Evolutionary conservation across 2,329 filamentous ascomycete species (phyloP).

Genomic region (Dactylellina sp.): DNA sequence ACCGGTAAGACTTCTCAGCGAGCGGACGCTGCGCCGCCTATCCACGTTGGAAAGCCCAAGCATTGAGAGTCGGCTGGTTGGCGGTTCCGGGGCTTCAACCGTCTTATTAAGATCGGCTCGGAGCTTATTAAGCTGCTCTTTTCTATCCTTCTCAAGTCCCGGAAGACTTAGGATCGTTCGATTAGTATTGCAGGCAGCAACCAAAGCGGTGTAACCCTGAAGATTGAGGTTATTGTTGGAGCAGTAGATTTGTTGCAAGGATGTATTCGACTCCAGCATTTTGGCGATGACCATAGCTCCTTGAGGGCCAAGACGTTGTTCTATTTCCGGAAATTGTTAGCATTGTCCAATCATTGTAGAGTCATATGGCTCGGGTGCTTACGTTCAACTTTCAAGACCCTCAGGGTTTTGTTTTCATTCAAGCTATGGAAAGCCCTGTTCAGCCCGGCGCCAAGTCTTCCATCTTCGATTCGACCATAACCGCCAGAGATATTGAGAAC

Average conservation of each 20-base stretch:
- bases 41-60: slow-evolving; percentile 35
- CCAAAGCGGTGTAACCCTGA: slow-evolving; percentile 76
- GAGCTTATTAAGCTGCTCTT: slow-evolving; percentile 69
- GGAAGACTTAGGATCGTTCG: slow-evolving; percentile 73
- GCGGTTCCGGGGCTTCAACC: slow-evolving; percentile 35
- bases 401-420: slow-evolving; percentile 73
- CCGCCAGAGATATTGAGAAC: slow-evolving; percentile 78
- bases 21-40: slow-evolving; percentile 47
- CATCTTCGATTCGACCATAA: slow-evolving; percentile 77
- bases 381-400: slow-evolving; percentile 72
- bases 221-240: slow-evolving; percentile 78
- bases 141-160: slow-evolving; percentile 72
- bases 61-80: slow-evolving; percentile 42
- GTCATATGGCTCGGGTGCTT: slow-evolving; percentile 18
- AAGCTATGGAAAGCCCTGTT: slow-evolving; percentile 75
- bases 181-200: slow-evolving; percentile 76
- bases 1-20: slow-evolving; percentile 49
- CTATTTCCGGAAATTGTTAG: slow-evolving; percentile 53
- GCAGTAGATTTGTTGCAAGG: slow-evolving; percentile 75
- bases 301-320: slow-evolving; percentile 76
- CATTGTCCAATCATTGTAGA: not conserved
- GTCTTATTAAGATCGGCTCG: slow-evolving; percentile 59
- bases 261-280: slow-evolving; percentile 74
- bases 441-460: slow-evolving; percentile 75
- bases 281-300: slow-evolving; percentile 77